Conservation (phyloP, 805 yeast genomes). For the Teunomyces barrocoloradensis region DNA sequence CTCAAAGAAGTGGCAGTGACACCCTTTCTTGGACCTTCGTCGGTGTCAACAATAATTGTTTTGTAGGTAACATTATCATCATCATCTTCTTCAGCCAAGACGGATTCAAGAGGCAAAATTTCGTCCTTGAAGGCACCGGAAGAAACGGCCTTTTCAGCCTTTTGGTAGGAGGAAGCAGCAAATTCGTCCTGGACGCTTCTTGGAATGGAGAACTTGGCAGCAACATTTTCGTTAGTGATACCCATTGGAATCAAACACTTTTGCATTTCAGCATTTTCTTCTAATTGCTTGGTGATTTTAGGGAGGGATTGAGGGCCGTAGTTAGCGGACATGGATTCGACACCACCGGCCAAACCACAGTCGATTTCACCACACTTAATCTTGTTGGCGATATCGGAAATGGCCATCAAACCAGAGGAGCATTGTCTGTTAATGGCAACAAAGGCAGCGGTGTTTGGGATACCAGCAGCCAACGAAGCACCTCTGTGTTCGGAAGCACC, state of each 20-base stretch:
- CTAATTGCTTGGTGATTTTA: constrained; percentile 32
- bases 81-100: constrained; percentile 55
- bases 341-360: constrained; percentile 90
- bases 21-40: constrained; percentile 88
- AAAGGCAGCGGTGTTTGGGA: constrained; percentile 78
- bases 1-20: constrained; percentile 75
- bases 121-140: constrained; percentile 82
- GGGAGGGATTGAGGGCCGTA: constrained; percentile 81
- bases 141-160: constrained; percentile 74
- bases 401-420: constrained; percentile 89
- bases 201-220: constrained; percentile 58
- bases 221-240: constrained; percentile 89
- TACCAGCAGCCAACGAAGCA: constrained; percentile 86
- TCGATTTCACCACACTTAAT: constrained; percentile 85
- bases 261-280: constrained; percentile 39
- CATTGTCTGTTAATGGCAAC: constrained; percentile 90
- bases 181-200: constrained; percentile 81
- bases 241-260: constrained; percentile 96
- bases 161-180: constrained; percentile 82
- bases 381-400: constrained; percentile 86
- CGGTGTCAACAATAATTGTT: constrained; percentile 53
- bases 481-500: constrained; percentile 96
- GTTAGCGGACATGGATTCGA: constrained; percentile 88
- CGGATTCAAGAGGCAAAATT: constrained; percentile 75
- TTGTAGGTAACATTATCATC: constrained; percentile 46